Base-by-base conservation (phyloP, 257 asterid genomes). In the Rhazya stricta region DNA sequence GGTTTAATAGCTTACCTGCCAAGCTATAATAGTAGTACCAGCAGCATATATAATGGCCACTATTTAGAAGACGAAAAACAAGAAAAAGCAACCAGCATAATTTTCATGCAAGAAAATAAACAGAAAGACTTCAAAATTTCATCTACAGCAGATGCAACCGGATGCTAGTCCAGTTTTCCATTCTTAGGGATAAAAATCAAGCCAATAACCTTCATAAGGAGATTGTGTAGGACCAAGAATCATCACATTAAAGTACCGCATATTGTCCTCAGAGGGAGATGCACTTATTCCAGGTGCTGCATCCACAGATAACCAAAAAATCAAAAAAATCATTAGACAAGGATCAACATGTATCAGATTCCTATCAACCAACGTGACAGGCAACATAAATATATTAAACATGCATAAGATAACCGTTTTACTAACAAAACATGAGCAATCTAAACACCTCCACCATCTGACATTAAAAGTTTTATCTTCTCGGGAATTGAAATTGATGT, bases 251-350 rank as follows among this genome's bases (percentile, higher is more conserved):
- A 95, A 95, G 71, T 95, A 91, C 37, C 98, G 96, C 99, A 95
- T 95, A 68, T 95, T 95, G 30, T 95, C 98, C 80, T 95, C 99
- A 0, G 96, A 95, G 9, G 99, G 98, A 58, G 99, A 95, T 11
- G 99, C 99, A 81, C 99, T 95, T 86, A 95, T 92, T 80, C 99
- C 99, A 1, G 99, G 99, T 6, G 99, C 99, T 95, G 96, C 86
- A 91, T 4, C 69, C 77, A 87, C 36, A 50, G 71, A 77, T 39
- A 74, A 77, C 67, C 78, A 78, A n/a, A 69, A 74, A 41, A 57
- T n/a, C 45, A 69, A 63, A 6, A 56, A 76, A 58, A 81, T 60
- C 71, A 72, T 71, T 63, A 37, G 18, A 37, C 30, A 11, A 72
- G 7, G 39, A 45, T 27, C 42, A 29, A 13, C 41, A 51, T 50